Evolutionary conservation across 345 rosid species (phyloP).

Genomic region (Lumnitzera racemosa): DNA sequence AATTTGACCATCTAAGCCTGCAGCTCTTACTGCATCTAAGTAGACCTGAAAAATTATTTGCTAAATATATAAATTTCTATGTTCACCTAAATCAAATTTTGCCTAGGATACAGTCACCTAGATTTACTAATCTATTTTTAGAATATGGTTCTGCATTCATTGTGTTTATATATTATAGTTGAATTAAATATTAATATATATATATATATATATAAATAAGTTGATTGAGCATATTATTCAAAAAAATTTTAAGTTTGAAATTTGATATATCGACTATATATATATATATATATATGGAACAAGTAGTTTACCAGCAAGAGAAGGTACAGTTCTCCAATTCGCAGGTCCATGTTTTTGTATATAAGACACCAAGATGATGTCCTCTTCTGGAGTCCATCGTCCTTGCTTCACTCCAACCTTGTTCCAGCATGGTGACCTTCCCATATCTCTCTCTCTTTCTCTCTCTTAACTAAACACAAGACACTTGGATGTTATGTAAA

Average conservation of each 20-base stretch:
- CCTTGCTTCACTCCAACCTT: constrained; percentile 44
- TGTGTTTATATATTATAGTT: too few relatives aligned
- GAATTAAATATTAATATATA: background rate
- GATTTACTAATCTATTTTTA: too few relatives aligned
- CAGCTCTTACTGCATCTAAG: constrained; percentile 51
- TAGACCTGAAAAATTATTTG: constrained; percentile 26
- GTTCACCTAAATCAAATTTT: background rate
- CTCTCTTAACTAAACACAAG: background rate
- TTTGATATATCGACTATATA: too few relatives aligned
- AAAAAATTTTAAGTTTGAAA: too few relatives aligned
- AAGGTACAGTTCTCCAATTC: constrained; percentile 41
- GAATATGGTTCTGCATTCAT: too few relatives aligned
- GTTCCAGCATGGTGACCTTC: constrained; percentile 45
- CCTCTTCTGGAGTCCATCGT: constrained; percentile 55
- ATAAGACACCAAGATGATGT: constrained; percentile 36
- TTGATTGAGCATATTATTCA: too few relatives aligned
- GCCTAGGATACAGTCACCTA: background rate
- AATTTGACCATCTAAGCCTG: constrained; percentile 51
- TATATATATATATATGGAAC: background rate
- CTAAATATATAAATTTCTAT: background rate
- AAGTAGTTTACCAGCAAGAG: constrained; percentile 25
- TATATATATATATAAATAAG: background rate
- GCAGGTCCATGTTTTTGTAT: constrained; percentile 44
- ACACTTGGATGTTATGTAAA: background rate
- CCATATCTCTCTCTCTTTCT: constrained; percentile 22